Evolutionary conservation across 1,284 basidiomycete species (phyloP).

Genomic region (Trichosporon sp.): DNA sequence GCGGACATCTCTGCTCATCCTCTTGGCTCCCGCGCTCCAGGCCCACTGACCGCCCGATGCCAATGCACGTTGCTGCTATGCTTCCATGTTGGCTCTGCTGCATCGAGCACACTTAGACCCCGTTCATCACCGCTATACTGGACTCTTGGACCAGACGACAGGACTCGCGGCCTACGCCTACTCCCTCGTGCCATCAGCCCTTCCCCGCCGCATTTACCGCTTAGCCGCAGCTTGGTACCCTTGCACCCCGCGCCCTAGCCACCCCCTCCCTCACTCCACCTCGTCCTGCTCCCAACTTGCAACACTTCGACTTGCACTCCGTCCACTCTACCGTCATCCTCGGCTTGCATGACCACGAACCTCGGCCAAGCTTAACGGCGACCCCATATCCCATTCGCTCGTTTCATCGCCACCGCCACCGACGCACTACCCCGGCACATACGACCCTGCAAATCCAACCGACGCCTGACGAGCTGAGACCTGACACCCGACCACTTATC

Average conservation of each 20-base stretch:
- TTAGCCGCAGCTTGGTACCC: too few species aligned
- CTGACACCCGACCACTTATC: slow-evolving; percentile 7
- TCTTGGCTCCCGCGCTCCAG: neutral
- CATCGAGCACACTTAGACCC: too few species aligned
- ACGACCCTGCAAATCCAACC: neutral
- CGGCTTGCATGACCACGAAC: neutral
- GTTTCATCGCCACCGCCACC: slow-evolving; percentile 14
- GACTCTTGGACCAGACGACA: neutral
- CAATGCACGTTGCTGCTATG: neutral
- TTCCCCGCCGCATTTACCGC: neutral
- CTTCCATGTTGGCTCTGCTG: too few species aligned
- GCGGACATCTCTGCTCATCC: too few species aligned
- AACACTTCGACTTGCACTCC: too few species aligned
- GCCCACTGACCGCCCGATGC: too few species aligned
- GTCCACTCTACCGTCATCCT: neutral
- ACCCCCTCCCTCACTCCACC: neutral
- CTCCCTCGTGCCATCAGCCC: too few species aligned
- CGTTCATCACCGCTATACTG: neutral
- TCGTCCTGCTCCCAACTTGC: neutral
- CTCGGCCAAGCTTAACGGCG: neutral
- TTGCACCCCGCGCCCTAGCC: neutral
- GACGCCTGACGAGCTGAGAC: slow-evolving; percentile 2
- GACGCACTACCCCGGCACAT: slow-evolving; percentile 3
- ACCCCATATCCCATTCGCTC: slow-evolving; percentile 1
- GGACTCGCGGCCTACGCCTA: neutral